Conservation (phyloP, 441 rosid species). For the Manihot esculenta region DNA sequence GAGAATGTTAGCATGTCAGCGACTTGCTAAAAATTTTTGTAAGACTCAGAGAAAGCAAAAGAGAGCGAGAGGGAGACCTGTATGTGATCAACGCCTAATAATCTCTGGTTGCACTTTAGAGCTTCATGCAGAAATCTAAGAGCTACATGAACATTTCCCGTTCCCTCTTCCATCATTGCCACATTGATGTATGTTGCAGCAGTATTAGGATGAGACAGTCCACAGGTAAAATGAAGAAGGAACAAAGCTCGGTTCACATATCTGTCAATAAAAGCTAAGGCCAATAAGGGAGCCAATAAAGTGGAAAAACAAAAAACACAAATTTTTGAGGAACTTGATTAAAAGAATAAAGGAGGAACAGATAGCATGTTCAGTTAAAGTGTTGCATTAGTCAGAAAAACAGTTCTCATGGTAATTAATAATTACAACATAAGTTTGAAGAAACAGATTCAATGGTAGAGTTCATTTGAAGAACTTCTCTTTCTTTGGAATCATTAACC, state of each 20-base stretch:
- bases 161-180: constrained; percentile 85
- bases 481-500: constrained; percentile 4
- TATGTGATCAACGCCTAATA: constrained; percentile 58
- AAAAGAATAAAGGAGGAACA: not conserved
- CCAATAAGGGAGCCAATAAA: constrained; percentile 4
- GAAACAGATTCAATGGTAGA: not conserved
- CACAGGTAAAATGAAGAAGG: constrained; percentile 68
- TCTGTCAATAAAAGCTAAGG: constrained; percentile 32
- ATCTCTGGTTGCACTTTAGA: constrained; percentile 65
- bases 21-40: not conserved
- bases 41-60: not conserved
- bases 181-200: constrained; percentile 75
- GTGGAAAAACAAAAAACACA: constrained; percentile 13
- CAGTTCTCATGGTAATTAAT: not conserved
- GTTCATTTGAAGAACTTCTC: constrained; percentile 5
- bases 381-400: not conserved
- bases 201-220: constrained; percentile 69
- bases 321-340: not conserved
- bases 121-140: constrained; percentile 74
- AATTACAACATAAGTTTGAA: not conserved
- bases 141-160: constrained; percentile 69
- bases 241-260: constrained; percentile 67
- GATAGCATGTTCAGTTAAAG: not conserved
- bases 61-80: constrained; percentile 41
- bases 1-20: not conserved